A percentile compares a stretch with the other conserved stretches of the same genome.
phyloP scores from a whole-genome alignment of 202 grass and related monocot species.

The Digitaria exilis region DNA sequence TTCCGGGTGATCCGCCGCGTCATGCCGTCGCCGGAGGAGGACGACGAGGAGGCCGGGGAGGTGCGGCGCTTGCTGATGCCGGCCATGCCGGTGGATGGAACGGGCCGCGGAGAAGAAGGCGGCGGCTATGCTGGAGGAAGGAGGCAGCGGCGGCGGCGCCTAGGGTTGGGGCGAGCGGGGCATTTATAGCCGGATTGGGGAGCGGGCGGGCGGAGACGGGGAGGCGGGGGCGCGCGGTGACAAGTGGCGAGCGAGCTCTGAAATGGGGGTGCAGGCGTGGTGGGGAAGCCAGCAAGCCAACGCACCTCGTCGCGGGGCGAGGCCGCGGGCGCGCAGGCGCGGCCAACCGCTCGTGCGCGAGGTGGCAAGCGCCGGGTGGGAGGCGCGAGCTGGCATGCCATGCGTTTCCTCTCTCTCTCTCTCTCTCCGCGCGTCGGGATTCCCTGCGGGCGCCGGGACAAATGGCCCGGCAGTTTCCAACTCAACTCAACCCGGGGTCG shows the following conservation, averaged over 20 bases:
- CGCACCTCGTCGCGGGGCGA: slow-evolving; percentile 36
- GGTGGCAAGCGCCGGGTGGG: slow-evolving; percentile 57
- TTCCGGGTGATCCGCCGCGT: slow-evolving; percentile 43
- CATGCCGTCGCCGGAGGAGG: slow-evolving; percentile 32
- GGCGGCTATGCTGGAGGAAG: background rate
- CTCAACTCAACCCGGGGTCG: background rate
- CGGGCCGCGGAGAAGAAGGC: background rate
- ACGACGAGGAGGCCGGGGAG: slow-evolving; percentile 31
- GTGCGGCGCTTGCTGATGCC: slow-evolving; percentile 46
- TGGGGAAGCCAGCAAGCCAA: too few species aligned
- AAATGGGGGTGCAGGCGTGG: slow-evolving; percentile 40
- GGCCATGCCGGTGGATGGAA: slow-evolving; percentile 40
- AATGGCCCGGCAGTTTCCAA: slow-evolving; percentile 38
- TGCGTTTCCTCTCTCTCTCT: background rate
- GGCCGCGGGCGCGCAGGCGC: slow-evolving; percentile 33
- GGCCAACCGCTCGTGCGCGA: slow-evolving; percentile 57
- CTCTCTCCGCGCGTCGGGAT: slow-evolving; percentile 35
- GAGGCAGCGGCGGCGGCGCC: slow-evolving; percentile 34
- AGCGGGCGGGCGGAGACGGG: slow-evolving; percentile 41
- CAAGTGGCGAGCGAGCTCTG: slow-evolving; percentile 59
- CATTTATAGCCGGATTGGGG: slow-evolving; percentile 54
- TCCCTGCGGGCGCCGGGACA: slow-evolving; percentile 47
- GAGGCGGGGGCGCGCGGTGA: slow-evolving; percentile 43
- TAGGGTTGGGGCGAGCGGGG: slow-evolving; percentile 56
- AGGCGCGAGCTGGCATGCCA: slow-evolving; percentile 47